Base-by-base conservation (phyloP, 345 rosid genomes). In the Viola odorata region DNA sequence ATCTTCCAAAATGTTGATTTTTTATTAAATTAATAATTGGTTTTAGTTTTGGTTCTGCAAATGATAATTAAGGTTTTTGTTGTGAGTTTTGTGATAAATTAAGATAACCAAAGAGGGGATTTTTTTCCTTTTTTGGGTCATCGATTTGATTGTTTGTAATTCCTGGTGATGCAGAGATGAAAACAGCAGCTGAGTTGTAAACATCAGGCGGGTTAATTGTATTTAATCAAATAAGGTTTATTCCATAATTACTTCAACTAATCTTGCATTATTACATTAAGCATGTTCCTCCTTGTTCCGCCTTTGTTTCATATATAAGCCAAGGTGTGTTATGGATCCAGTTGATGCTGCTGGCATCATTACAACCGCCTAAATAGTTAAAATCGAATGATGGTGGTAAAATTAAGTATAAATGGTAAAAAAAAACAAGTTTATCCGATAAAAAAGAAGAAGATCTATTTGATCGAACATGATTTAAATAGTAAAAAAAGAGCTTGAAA, bases 1-100 rank as follows among this genome's bases (percentile, higher is more conserved):
- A 64, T 65, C 75, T 71, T 55, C 75, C 75, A 1, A 41, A 49
- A 12, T 64, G 75, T 55, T 64, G 67, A 69, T n/a, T n/a, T n/a
- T n/a, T n/a, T 7, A 41, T 38, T 16, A 3, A 57, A 16, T 32
- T 52, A 54, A 7, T 42, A 36, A 12, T 45, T 13, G 23, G 1
- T 8, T 12, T 5, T 8, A 0, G 5, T 42, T 7, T 36, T 9
- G n/a, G 8, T 14, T 9, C 6, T 50, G 53, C 12, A 53, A 6
- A 23, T 36, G 10, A 63, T 53, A 52, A 53, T 60, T 48, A 32
- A 6, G 37, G 48, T 42, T n/a, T 12, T 60, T 57, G 13, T 55
- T 57, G 45, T 8, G 10, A 4, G 36, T 45, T 40, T 45, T 17
- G 7, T 57, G 13, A 13, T 41, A 39, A 57, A 40, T 37, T 41